Evolutionary conservation across 352 stramenopile species (phyloP), one percentile per base, ranked within the genome.

Genomic region (Phytophthora boehmeriae): DNA sequence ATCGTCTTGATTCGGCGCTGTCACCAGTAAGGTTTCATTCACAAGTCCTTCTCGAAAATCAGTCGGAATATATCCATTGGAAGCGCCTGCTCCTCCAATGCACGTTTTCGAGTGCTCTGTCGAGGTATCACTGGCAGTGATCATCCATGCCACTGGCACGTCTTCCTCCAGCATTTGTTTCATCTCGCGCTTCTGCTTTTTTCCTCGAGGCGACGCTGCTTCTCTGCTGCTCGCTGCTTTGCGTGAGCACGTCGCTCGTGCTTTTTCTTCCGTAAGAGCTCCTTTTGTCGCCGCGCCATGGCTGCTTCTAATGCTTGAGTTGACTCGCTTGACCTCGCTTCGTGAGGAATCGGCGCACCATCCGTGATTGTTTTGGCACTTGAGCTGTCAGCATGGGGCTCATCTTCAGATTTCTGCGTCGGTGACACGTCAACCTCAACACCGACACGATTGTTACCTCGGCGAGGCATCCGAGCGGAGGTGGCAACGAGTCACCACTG

Each of bases 231-330:
- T 20, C 78, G 60, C 16, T 80, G 66, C 34, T 76, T 80, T 19
- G 75, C 77, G 13, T 84, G 69, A 1, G 73, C 75, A 11, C 78
- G 70, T 45, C 75, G 65, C 36, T 87, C 75, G 4, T 65, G 66
- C 32, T 81, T 81, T 41, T 88, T 88, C 65, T 82, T 83, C 2
- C 54, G 50, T 1, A 88, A 48, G 16, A 76, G 54, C 16, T 88
- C 75, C 54, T 78, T 79, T 39, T 84, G 77, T 8, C 65, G 63
- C 42, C 73, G 66, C 2, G 66, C 58, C 35, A 63, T 69, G 52
- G 53, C 55, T 43, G 39, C 54, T 62, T 73, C 67, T 16, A 72
- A 25, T 10, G 60, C 50, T 13, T 36, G 8, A 6, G 50, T 13
- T 10, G 55, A 67, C 22, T n/a, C 32, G 25, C 32, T 60, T n/a